phyloP scores from a whole-genome alignment of 2,329 filamentous ascomycete species.

The Gnomoniopsis smithogilvyi region DNA sequence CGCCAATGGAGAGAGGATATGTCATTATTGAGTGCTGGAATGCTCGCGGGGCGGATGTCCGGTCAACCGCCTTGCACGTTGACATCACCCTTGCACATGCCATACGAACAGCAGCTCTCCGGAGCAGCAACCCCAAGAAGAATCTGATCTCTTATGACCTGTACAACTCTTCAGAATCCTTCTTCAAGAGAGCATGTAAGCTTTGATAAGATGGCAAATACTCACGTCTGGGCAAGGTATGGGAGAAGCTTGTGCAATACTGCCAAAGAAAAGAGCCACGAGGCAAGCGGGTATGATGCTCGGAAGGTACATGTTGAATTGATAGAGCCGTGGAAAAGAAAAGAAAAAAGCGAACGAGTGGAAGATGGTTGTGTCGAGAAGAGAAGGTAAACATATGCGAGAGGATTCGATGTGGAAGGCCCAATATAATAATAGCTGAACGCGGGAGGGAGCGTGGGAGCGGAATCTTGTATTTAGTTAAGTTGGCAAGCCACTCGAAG shows the following conservation, averaged over 20 bases:
- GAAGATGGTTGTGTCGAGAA: neutral
- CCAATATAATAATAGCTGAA: slow-evolving; percentile 1
- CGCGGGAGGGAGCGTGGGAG: neutral
- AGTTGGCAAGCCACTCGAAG: neutral
- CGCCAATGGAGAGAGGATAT: no score
- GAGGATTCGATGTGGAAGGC: no score
- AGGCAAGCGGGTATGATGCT: slow-evolving; percentile 6
- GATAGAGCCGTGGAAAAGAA: neutral
- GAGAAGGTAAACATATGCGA: neutral
- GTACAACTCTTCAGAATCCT: neutral
- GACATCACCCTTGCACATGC: slow-evolving; percentile 18
- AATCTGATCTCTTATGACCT: slow-evolving; percentile 16
- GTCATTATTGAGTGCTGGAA: neutral
- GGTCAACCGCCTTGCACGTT: slow-evolving; percentile 16
- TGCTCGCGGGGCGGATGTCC: neutral
- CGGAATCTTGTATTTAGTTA: neutral
- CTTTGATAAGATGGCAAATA: neutral
- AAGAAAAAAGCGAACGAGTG: neutral
- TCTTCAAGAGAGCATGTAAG: no score
- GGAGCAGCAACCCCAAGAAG: slow-evolving; percentile 12
- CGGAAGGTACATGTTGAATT: slow-evolving; percentile 9
- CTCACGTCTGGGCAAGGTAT: slow-evolving; percentile 18
- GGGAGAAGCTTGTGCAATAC: slow-evolving; percentile 11
- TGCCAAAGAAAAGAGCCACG: slow-evolving; percentile 12
- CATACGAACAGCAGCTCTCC: slow-evolving; percentile 18